These are phyloP conservation scores for Rutidosis leptorrhynchoides DNA, from an alignment of 129 eudicot genomes.

Conservation along the genomic window DNA sequence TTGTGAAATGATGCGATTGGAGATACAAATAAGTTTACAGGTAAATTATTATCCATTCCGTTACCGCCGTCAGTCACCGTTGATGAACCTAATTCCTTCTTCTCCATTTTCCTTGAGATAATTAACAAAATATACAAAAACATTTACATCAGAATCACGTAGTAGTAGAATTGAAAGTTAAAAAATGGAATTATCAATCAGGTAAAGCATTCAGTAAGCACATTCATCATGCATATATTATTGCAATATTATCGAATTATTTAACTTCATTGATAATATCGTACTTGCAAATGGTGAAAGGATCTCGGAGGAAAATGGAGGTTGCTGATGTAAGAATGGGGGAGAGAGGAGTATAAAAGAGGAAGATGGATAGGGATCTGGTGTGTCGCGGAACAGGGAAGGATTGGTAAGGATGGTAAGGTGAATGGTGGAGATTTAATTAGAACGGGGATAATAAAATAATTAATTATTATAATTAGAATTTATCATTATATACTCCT, in stretches of 20 bases:
- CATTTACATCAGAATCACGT: constrained; percentile 4
- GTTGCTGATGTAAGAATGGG: constrained; percentile 25
- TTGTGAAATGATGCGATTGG: constrained; percentile 30
- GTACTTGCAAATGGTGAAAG: constrained; percentile 1
- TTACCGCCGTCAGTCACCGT: constrained; percentile 16
- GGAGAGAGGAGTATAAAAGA: constrained; percentile 21
- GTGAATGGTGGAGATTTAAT: constrained; percentile 20
- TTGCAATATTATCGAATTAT: not conserved
- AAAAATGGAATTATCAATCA: not conserved
- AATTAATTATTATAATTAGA: too few relatives aligned
- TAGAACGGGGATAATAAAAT: constrained; percentile 19
- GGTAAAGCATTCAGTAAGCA: not conserved
- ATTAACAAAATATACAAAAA: constrained; percentile 7
- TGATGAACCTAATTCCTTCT: constrained; percentile 35
- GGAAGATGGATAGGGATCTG: constrained; percentile 24
- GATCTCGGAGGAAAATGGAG: not conserved
- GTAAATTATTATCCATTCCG: constrained; percentile 13
- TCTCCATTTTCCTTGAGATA: constrained; percentile 47
- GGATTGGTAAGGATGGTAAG: constrained; percentile 24
- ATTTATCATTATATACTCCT: too few relatives aligned
- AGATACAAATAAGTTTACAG: constrained; percentile 41
- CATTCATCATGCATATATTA: not conserved
- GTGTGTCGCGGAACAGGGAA: constrained; percentile 27
- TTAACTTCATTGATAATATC: not conserved
- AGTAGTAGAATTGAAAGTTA: not conserved